phyloP scores from a whole-genome alignment of 2,329 filamentous ascomycete genomes.

The Sordariomycetes sp. region DNA sequence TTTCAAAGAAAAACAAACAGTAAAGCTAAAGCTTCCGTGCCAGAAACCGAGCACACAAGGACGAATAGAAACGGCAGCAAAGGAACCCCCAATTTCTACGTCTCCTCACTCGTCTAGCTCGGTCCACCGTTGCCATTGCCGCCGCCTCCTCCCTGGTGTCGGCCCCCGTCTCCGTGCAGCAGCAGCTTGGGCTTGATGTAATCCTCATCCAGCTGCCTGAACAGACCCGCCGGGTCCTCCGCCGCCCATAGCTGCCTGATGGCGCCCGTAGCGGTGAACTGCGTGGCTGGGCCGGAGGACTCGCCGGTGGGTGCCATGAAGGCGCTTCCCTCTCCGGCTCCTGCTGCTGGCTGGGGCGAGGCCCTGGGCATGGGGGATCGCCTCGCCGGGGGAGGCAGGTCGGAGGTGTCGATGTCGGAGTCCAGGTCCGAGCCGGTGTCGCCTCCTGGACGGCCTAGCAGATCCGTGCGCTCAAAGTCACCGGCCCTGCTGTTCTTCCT shows the following conservation, averaged over 20 bases:
- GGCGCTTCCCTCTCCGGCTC: conserved; percentile 14
- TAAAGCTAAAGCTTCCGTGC: no score
- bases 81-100: no score
- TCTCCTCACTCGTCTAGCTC: not conserved
- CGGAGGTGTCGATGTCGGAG: conserved; percentile 57
- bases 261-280: conserved; percentile 62
- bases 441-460: conserved; percentile 36
- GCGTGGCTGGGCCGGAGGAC: conserved; percentile 7
- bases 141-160: no score
- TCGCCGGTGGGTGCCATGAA: conserved; percentile 19
- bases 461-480: conserved; percentile 46
- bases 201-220: conserved; percentile 88
- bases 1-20: no score
- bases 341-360: conserved; percentile 12
- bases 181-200: conserved; percentile 90
- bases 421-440: conserved; percentile 50
- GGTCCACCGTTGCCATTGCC: not conserved
- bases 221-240: conserved; percentile 83
- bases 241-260: conserved; percentile 74
- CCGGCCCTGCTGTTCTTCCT: conserved; percentile 39
- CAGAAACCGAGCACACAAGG: no score
- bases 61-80: no score
- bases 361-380: conserved; percentile 24
- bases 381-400: conserved; percentile 53
- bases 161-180: conserved; percentile 54